These are phyloP conservation scores for Amborella trichopoda DNA, from an alignment of 164 flowering plant genomes.

Conservation along the genomic window DNA sequence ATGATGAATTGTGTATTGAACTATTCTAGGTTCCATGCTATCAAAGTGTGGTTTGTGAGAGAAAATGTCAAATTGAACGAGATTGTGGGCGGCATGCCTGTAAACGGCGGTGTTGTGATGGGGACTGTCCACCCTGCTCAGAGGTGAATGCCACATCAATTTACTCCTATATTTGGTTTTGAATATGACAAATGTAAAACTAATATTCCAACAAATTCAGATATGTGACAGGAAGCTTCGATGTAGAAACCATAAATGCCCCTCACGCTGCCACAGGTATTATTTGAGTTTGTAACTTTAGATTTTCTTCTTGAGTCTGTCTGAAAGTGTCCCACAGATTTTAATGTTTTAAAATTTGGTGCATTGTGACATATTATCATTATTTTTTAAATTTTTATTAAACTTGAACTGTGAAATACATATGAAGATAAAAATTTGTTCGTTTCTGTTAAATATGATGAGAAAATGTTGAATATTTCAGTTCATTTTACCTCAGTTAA, in stretches of 20 bases:
- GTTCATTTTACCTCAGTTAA: no score
- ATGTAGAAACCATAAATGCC: slow-evolving; percentile 91
- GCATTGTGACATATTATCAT: no score
- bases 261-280: slow-evolving; percentile 88
- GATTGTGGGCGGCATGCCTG: slow-evolving; percentile 98
- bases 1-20: no score
- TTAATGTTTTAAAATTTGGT: no score
- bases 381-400: no score
- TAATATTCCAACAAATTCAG: slow-evolving; percentile 37
- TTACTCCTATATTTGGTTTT: not conserved
- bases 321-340: no score
- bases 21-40: slow-evolving; percentile 91
- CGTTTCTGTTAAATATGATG: no score
- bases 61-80: slow-evolving; percentile 62
- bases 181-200: not conserved
- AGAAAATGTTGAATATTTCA: no score
- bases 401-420: no score
- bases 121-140: slow-evolving; percentile 87
- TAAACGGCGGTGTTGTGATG: slow-evolving; percentile 87
- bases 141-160: slow-evolving; percentile 40
- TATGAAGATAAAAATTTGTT: no score
- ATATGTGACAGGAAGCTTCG: slow-evolving; percentile 79
- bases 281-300: slow-evolving; percentile 3
- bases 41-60: slow-evolving; percentile 87
- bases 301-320: no score